Conservation (phyloP, 2,329 filamentous ascomycete genomes). For the Nakataea oryzae region DNA sequence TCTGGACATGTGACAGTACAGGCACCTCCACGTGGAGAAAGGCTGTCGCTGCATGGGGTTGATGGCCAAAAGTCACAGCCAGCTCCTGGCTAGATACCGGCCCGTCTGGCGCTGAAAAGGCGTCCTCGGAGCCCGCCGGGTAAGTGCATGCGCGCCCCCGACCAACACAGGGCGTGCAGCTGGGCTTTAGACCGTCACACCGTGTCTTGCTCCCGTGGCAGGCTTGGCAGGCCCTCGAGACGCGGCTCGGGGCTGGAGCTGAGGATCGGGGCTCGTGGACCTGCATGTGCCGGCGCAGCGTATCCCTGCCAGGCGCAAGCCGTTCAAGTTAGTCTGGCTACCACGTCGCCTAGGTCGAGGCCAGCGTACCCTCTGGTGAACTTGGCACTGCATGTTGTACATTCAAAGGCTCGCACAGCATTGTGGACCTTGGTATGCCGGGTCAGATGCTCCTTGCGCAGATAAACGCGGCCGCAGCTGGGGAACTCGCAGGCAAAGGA, state of each 20-base stretch:
- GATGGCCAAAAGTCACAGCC: neutral
- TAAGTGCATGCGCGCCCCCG: neutral
- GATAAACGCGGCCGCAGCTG: neutral
- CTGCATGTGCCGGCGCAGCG: constrained; percentile 3
- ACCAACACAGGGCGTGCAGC: neutral
- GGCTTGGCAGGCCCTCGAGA: neutral
- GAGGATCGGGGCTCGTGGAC: neutral
- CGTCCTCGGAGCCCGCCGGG: neutral
- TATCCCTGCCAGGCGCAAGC: neutral
- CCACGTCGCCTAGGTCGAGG: too few species aligned
- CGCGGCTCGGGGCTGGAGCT: neutral
- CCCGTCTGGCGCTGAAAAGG: neutral
- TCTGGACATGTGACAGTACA: neutral
- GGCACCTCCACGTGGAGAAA: neutral
- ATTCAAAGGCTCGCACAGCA: neutral
- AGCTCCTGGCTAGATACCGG: neutral
- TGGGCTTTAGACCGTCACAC: neutral
- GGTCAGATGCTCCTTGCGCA: constrained; percentile 1
- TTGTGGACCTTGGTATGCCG: neutral
- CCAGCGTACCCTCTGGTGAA: neutral
- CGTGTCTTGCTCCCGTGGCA: constrained; percentile 2
- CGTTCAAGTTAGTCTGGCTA: too few species aligned
- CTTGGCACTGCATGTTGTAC: neutral
- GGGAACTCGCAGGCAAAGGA: neutral
- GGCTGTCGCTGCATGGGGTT: neutral